A percentile compares a stretch with the other conserved stretches of the same genome.
Evolutionary conservation across 1,139 yeast genomes (phyloP).

Genomic region (Hemisphaericaspora lyxosophila): DNA sequence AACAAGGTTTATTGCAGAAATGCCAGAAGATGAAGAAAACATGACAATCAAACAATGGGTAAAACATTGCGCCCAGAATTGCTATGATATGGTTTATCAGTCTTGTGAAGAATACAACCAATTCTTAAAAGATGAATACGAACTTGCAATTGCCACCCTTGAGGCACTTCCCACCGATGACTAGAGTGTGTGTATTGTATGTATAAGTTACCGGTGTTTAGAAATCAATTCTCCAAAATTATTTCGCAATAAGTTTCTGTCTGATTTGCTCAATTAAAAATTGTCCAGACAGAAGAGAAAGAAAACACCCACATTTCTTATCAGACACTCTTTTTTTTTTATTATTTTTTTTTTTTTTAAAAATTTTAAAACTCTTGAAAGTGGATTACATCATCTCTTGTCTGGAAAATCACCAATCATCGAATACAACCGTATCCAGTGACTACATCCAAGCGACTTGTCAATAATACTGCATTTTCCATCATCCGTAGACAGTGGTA

Average conservation of each 20-base stretch:
- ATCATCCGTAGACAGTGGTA: too few species aligned
- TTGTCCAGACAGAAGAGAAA: neutral
- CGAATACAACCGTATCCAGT: neutral
- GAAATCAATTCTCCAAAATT: too few species aligned
- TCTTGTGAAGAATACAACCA: conserved; percentile 47
- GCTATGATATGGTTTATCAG: conserved; percentile 38
- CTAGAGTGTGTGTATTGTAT: neutral
- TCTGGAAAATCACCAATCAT: too few species aligned
- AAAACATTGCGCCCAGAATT: conserved; percentile 45
- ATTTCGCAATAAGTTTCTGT: too few species aligned
- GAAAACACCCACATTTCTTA: neutral
- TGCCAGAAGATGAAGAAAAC: conserved; percentile 68
- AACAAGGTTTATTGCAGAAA: conserved; percentile 60
- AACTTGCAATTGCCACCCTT: conserved; percentile 30
- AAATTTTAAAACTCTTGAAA: too few species aligned
- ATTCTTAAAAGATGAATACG: conserved; percentile 42
- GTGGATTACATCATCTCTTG: conserved; percentile 2
- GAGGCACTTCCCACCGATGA: conserved; percentile 7
- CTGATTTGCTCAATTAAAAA: too few species aligned
- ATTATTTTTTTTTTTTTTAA: too few species aligned
- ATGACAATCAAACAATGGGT: conserved; percentile 77
- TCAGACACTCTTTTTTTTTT: neutral
- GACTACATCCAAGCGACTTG: too few species aligned
- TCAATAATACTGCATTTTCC: too few species aligned
- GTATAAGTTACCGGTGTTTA: too few species aligned